A percentile compares a stretch with the other conserved stretches of the same genome.
These are phyloP conservation scores for Pilaira anomala DNA, from an alignment of 192 early-diverging fungal genomes.

Conservation along the genomic window DNA sequence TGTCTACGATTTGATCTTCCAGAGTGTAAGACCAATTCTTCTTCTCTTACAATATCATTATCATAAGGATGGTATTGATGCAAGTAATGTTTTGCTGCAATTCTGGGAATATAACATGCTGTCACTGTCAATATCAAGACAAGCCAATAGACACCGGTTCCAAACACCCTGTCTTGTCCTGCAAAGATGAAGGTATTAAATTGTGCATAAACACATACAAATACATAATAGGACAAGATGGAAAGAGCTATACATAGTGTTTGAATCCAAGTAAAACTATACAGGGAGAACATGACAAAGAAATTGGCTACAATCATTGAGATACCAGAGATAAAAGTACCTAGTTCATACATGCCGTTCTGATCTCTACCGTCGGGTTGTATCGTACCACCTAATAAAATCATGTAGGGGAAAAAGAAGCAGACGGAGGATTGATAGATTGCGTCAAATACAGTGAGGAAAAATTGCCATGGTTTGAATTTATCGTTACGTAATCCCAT, in stretches of 20 bases:
- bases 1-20: background rate
- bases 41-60: conserved; percentile 83
- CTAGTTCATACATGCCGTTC: conserved; percentile 65
- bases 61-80: conserved; percentile 79
- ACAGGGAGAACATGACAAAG: conserved; percentile 74
- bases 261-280: conserved; percentile 75
- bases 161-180: conserved; percentile 53
- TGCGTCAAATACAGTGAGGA: conserved; percentile 66
- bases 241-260: conserved; percentile 46
- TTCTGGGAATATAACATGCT: conserved; percentile 71
- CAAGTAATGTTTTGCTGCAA: conserved; percentile 61
- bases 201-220: conserved; percentile 56
- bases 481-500: conserved; percentile 68
- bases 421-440: conserved; percentile 71
- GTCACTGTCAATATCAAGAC: conserved; percentile 54
- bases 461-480: conserved; percentile 77
- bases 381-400: conserved; percentile 42
- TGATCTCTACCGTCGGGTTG: conserved; percentile 32
- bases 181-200: conserved; percentile 40
- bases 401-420: conserved; percentile 64
- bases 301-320: conserved; percentile 76
- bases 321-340: conserved; percentile 69
- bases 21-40: conserved; percentile 38
- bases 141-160: conserved; percentile 71
- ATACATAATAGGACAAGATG: conserved; percentile 55